Conservation (phyloP, 495 filamentous ascomycete species). For the Thermothielavioides terrestris region DNA sequence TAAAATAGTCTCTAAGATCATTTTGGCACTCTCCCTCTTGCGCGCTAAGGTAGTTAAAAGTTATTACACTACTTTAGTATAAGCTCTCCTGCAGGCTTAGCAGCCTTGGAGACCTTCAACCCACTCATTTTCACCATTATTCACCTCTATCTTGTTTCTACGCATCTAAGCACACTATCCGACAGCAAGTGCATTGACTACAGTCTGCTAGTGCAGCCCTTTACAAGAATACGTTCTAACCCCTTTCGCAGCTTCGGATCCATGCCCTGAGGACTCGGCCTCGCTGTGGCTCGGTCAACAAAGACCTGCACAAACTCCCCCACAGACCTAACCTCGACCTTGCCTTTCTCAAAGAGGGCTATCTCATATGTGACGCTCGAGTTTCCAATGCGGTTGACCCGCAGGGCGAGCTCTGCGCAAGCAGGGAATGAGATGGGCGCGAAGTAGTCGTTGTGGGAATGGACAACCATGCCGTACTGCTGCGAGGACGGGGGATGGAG, state of each 20-base stretch:
- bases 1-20: too few species aligned
- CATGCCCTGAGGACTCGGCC: constrained; percentile 57
- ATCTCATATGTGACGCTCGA: constrained; percentile 92
- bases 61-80: too few species aligned
- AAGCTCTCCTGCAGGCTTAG: too few species aligned
- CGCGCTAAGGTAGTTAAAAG: too few species aligned
- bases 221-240: constrained; percentile 34
- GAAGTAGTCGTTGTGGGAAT: constrained; percentile 78
- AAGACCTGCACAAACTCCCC: constrained; percentile 88
- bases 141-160: too few species aligned
- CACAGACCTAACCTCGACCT: constrained; percentile 72
- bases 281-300: constrained; percentile 62
- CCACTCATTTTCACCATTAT: too few species aligned
- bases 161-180: too few species aligned
- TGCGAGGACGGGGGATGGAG: constrained; percentile 59
- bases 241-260: constrained; percentile 42
- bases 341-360: constrained; percentile 70
- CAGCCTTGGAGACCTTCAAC: too few species aligned
- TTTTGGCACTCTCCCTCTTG: too few species aligned
- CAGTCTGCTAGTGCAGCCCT: constrained; percentile 10
- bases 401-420: constrained; percentile 68
- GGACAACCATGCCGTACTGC: constrained; percentile 75
- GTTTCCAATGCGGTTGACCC: constrained; percentile 74
- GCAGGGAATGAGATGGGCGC: constrained; percentile 75
- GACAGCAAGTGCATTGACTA: too few species aligned